Percentiles rank a stretch among this genome's conserved stretches.
These are phyloP conservation scores for Mycena floridula DNA, from an alignment of 768 basidiomycete species.

Conservation along the genomic window DNA sequence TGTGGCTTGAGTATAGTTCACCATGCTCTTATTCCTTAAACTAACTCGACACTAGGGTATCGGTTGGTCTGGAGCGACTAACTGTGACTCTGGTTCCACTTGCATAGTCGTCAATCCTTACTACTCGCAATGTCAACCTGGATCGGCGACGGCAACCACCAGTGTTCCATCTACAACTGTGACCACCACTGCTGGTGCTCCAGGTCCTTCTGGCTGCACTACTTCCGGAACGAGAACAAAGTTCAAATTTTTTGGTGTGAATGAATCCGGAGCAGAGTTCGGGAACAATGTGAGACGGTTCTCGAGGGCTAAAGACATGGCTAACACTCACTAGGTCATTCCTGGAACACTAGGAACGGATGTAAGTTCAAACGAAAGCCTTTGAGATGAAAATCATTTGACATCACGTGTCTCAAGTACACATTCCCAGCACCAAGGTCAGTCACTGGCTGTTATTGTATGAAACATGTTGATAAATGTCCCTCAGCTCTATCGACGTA, in stretches of 20 bases:
- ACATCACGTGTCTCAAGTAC: too few relatives aligned
- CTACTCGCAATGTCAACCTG: constrained; percentile 44
- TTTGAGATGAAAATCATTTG: too few relatives aligned
- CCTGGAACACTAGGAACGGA: constrained; percentile 39
- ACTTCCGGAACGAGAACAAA: constrained; percentile 40
- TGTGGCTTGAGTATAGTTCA: constrained; percentile 33
- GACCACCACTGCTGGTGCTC: constrained; percentile 15
- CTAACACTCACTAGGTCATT: too few relatives aligned
- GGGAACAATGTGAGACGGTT: constrained; percentile 35
- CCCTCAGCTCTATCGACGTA: constrained; percentile 30
- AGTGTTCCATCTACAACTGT: constrained; percentile 13
- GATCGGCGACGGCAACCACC: constrained; percentile 19
- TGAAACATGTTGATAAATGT: neutral
- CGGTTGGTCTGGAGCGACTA: constrained; percentile 35
- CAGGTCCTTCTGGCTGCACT: constrained; percentile 25
- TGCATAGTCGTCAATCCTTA: constrained; percentile 37
- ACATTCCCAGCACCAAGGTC: constrained; percentile 39
- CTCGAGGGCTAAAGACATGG: too few relatives aligned
- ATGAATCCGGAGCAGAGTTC: constrained; percentile 59
- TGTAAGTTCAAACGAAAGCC: too few relatives aligned
- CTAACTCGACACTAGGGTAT: constrained; percentile 23
- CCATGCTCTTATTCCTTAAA: constrained; percentile 9
- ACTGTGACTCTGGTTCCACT: constrained; percentile 36
- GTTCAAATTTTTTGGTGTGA: constrained; percentile 60
- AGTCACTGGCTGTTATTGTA: neutral